Base-by-base conservation (phyloP, 2,329 filamentous ascomycete genomes). In the Thielaviopsis ethacetica region DNA sequence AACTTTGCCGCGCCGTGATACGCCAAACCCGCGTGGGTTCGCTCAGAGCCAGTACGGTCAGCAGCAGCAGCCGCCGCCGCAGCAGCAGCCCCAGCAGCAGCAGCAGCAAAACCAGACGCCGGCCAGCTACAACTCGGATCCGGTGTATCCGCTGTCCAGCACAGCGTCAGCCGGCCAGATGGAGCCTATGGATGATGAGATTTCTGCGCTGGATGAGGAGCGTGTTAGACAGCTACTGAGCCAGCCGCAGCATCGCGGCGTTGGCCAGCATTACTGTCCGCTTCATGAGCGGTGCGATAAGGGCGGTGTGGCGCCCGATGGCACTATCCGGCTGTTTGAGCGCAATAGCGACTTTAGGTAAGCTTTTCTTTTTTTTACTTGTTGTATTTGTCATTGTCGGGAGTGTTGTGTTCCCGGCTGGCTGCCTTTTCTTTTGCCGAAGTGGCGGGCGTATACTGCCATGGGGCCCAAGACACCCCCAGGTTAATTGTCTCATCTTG, bases 291-390 rank as follows among this genome's bases (percentile, higher is more conserved):
- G 59, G n/a, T 60, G 59, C 54, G 59, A 60, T 13, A 60, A 60
- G 50, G 59, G 59, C 1, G 59, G 59, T 30, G 47, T 60, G n/a
- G 30, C 51, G 9, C 9, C 59, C 10, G 54, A 60, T 53, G 59
- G 58, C 13, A 47, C 30, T 13, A 52, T 57, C 26, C 49, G 58
- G n/a, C 53, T 60, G 30, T 60, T 60, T 60, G 58, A 60, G 54
- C 58, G 58, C 13, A 60, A 60, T 34, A 60, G 58, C 27, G 58
- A 60, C 54, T 60, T 56, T 21, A 50, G 58, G 58, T 60, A 60
- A 26, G 54, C 30, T 27, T 4, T 4, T 4, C 30, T 34, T 12
- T 53, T 24, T 34, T 30, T 30, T 9, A 22, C n/a, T n/a, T n/a
- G n/a, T 38, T 13, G n/a, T 38, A 19, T 17, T 34, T 38, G 19